Percentiles rank a stretch among this genome's conserved stretches.
Evolutionary conservation across 306 rosid species (phyloP).

Genomic region (Cicer cuneatum): DNA sequence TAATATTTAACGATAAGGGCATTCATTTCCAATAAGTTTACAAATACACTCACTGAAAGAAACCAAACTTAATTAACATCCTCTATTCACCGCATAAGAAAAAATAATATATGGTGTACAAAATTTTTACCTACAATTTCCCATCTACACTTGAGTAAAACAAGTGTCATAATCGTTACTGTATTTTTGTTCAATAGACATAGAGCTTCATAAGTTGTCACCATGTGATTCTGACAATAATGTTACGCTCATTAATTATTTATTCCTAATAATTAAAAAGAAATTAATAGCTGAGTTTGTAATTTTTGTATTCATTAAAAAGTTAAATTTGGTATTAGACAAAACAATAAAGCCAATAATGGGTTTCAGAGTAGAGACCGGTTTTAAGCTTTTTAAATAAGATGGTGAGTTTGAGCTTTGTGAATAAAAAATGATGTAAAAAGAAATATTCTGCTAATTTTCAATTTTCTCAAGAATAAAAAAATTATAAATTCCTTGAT

Average conservation of each 20-base stretch:
- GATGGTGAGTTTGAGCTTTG: too few relatives aligned
- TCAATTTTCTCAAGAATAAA: too few relatives aligned
- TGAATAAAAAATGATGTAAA: too few relatives aligned
- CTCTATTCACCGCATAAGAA: neutral
- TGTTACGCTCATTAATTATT: neutral
- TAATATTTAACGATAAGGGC: constrained; percentile 32
- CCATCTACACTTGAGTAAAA: constrained; percentile 34
- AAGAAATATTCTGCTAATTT: too few relatives aligned
- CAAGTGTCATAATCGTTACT: constrained; percentile 15
- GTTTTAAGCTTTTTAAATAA: too few relatives aligned
- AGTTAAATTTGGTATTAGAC: too few relatives aligned
- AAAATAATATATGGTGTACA: constrained; percentile 23
- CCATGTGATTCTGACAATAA: constrained; percentile 47
- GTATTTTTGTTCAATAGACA: constrained; percentile 18
- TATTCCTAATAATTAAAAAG: too few relatives aligned
- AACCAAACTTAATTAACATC: neutral
- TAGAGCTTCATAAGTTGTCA: constrained; percentile 5
- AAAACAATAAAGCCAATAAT: too few relatives aligned
- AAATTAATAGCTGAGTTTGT: too few relatives aligned
- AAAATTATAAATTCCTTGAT: too few relatives aligned
- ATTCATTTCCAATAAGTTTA: constrained; percentile 3
- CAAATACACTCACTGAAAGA: constrained; percentile 2
- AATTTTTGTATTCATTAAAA: too few relatives aligned
- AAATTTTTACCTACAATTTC: constrained; percentile 13
- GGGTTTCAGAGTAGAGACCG: too few relatives aligned